Base-by-base conservation (phyloP, 257 asterid species). In the Paraleonurus japonicus region DNA sequence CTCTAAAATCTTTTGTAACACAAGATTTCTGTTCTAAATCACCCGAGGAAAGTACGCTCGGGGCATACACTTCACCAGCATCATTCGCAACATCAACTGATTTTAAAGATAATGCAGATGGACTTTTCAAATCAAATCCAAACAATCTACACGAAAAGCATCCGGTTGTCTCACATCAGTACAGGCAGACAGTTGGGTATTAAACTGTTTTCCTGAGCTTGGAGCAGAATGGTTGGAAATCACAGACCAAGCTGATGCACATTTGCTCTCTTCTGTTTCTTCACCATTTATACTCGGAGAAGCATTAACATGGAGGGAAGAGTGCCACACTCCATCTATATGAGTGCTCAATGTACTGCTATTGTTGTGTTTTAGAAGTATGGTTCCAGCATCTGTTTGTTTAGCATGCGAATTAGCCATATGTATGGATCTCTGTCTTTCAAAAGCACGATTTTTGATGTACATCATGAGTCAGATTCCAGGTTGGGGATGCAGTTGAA, bases 41-140 rank as follows among this genome's bases (percentile, higher is more conserved):
- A 73, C 85, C 79, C 0, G 86, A 81, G 47, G 87, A 86, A 67
- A 78, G 48, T 7, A 69, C 55, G 47, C 78, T 74, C 1, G 77
- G 83, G 45, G 75, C 1, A 65, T 50, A 74, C 17, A 78, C 83
- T 23, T 85, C 92, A 43, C 75, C 67, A 15, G 67, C 72, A 50
- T 66, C 81, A 60, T 51, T 68, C 33, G 74, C 62, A 39, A 59
- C 15, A 33, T 60, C 80, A 12, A 72, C 74, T n/a, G 81, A 70
- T 79, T 82, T 78, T 66, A 63, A 17, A 35, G 79, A 60, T 4
- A 70, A 61, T 7, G 72, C 16, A 9, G 88, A 82, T 69, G 96
- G 81, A 39, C 84, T 79, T 53, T 82, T 92, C 84, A 95, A 80
- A 59, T 95, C 92, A 69, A 95, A 71, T 76, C 99, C 99, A 68